Evolutionary conservation across 805 yeast species (phyloP).

Genomic region (Saccharomyces jurei): DNA sequence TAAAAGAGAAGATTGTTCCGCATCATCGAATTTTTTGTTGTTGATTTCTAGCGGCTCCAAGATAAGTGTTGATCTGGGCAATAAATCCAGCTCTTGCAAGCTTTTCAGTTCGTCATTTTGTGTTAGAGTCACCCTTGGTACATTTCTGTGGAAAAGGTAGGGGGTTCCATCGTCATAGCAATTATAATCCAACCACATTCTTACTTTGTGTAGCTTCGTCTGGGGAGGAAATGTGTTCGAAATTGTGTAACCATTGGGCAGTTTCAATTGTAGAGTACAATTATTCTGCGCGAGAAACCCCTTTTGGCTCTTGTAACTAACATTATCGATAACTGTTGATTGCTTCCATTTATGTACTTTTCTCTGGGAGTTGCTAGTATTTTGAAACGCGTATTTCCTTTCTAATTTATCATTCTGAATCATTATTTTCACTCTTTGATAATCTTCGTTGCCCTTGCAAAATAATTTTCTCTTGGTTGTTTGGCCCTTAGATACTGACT

Average conservation of each 20-base stretch:
- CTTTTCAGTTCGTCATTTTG: slow-evolving; percentile 52
- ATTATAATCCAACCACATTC: slow-evolving; percentile 49
- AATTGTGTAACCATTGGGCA: slow-evolving; percentile 53
- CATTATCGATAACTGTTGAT: not conserved
- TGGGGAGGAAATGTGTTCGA: slow-evolving; percentile 38
- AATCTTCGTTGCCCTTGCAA: slow-evolving; percentile 11
- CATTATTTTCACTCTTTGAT: slow-evolving; percentile 7
- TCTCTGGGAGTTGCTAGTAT: not conserved
- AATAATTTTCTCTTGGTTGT: not conserved
- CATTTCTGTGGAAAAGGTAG: slow-evolving; percentile 40
- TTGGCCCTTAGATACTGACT: not conserved
- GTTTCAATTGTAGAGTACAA: slow-evolving; percentile 44
- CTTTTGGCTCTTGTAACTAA: slow-evolving; percentile 4
- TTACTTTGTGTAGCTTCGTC: slow-evolving; percentile 44
- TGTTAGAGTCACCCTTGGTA: slow-evolving; percentile 57
- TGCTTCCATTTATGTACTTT: not conserved
- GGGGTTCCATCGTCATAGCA: slow-evolving; percentile 42
- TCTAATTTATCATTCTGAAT: slow-evolving; percentile 5
- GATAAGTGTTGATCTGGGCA: slow-evolving; percentile 70
- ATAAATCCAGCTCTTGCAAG: slow-evolving; percentile 47
- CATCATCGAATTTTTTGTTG: slow-evolving; percentile 20
- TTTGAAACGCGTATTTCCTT: not conserved
- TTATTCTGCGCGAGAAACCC: slow-evolving; percentile 1
- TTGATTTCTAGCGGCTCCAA: slow-evolving; percentile 48
- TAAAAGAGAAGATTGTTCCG: not conserved